A percentile compares a stretch with the other conserved stretches of the same genome.
Conservation (phyloP, 768 basidiomycete genomes). For the Trametes villosa region DNA sequence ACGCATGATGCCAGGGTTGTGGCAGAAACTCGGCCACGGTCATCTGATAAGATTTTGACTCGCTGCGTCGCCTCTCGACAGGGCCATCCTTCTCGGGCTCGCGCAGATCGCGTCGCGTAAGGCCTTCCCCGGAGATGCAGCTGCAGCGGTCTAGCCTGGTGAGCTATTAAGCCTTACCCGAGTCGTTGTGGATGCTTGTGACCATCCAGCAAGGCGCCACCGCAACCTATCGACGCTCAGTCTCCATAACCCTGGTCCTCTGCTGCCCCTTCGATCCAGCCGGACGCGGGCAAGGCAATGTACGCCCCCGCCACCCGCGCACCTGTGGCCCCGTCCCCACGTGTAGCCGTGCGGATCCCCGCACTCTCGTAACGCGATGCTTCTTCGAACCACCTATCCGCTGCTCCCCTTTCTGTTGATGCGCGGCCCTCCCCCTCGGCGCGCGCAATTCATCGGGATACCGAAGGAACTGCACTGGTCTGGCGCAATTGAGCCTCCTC, state of each 20-base stretch:
- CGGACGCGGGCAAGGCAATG: slow-evolving; percentile 2
- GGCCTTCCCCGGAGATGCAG: slow-evolving; percentile 18
- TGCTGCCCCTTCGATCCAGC: slow-evolving; percentile 13
- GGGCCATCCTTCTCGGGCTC: slow-evolving; percentile 8
- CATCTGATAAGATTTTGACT: slow-evolving; percentile 16
- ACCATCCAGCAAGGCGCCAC: slow-evolving; percentile 7
- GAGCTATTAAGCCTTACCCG: slow-evolving; percentile 16
- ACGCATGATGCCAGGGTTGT: background rate
- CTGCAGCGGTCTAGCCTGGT: slow-evolving; percentile 17
- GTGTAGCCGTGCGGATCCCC: slow-evolving; percentile 17
- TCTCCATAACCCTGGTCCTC: slow-evolving; percentile 18
- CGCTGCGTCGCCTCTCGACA: background rate
- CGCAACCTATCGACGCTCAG: slow-evolving; percentile 1
- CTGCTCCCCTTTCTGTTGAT: background rate
- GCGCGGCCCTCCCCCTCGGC: slow-evolving; percentile 1
- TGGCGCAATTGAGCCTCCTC: slow-evolving; percentile 6
- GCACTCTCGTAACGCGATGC: slow-evolving; percentile 16
- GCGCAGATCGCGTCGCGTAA: slow-evolving; percentile 20
- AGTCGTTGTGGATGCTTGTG: slow-evolving; percentile 19
- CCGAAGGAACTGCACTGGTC: slow-evolving; percentile 1
- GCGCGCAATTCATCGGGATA: background rate
- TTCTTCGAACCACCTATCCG: slow-evolving; percentile 7
- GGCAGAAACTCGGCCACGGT: background rate
- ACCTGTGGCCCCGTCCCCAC: slow-evolving; percentile 11
- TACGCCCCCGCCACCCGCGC: background rate